Evolutionary conservation across 2,329 filamentous ascomycete genomes (phyloP), one percentile per base, ranked within the genome.

Genomic region (Atkinsonella texensis): DNA sequence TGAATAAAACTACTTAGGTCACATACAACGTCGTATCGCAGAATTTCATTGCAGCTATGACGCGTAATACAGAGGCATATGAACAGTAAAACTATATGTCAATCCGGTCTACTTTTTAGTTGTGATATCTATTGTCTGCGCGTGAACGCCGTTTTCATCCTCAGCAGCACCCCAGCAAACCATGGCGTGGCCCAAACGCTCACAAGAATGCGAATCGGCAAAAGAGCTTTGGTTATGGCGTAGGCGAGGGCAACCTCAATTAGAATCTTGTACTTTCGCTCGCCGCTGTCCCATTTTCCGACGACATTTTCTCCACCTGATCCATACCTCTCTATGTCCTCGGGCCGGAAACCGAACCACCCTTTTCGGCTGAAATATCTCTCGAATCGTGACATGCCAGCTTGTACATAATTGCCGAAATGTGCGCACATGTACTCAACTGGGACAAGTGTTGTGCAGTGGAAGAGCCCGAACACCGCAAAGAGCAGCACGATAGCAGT

Each of bases 181-280:
- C 88, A 94, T 4, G 93, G 93, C 46, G 93, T 95, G 13, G 79
- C 85, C 88, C 87, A 95, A 4, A 94, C 77, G 69, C 90, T 95
- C 7, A 81, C 68, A 28, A 84, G 71, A 55, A 98, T 79, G 58
- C 93, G 77, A 12, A 87, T 61, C 0, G 93, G 89, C 56, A 98
- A 66, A 53, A 97, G 63, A 15, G 81, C 82, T 70, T 98, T 98
- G 1, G 89, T 94, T 56, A 96, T 78, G 1, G 89, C 86, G 72
- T 93, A 98, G 5, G 93, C 90, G 18, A 93, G 85, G 23, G 88
- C 93, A 56, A 97, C 80, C 66, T 84, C 80, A 0, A 82, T 69
- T 5, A 81, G 69, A n/a, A 83, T 69, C 55, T 72, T 75, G 60
- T 81, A 80, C 55, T 70, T 71, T n/a, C 59, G 58, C 51, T 76